A percentile compares a stretch with the other conserved stretches of the same genome.
Evolutionary conservation across 108 stramenopile species (phyloP).

Genomic region (Skeletonema costatum): DNA sequence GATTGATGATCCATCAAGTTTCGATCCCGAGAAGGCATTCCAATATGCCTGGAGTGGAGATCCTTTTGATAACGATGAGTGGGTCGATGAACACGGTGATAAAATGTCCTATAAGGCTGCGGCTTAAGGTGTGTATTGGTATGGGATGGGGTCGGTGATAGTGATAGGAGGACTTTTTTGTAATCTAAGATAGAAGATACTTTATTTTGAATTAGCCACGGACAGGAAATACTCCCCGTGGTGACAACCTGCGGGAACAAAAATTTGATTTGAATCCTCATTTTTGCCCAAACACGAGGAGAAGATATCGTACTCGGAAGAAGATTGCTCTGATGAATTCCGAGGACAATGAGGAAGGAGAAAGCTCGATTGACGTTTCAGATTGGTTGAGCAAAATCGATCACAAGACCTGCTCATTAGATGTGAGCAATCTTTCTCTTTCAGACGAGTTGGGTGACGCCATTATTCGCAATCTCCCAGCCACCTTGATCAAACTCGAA

Average conservation of each 20-base stretch:
- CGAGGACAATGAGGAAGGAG: constrained; percentile 16
- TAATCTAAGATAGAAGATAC: not conserved
- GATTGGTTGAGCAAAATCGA: constrained; percentile 21
- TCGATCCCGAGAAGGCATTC: constrained; percentile 93
- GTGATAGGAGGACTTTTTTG: not conserved
- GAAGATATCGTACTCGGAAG: no score
- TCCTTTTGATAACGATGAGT: constrained; percentile 88
- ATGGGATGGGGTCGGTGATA: not conserved
- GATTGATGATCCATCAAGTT: constrained; percentile 89
- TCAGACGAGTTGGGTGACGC: constrained; percentile 35
- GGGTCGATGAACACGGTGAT: constrained; percentile 89
- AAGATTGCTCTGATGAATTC: not conserved
- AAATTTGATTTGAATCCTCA: not conserved
- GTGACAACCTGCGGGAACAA: not conserved
- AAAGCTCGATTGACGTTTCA: constrained; percentile 27
- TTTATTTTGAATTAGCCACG: not conserved
- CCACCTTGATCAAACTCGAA: constrained; percentile 22
- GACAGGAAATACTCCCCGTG: no score
- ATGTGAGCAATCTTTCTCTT: constrained; percentile 37
- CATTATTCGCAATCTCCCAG: constrained; percentile 22
- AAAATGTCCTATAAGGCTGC: constrained; percentile 74
- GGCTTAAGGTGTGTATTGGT: not conserved
- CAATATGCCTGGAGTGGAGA: constrained; percentile 96
- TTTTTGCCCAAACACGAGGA: no score
- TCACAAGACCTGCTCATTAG: constrained; percentile 15